These are phyloP conservation scores for Striga hermonthica DNA, from an alignment of 305 asterid species.

Conservation along the genomic window DNA sequence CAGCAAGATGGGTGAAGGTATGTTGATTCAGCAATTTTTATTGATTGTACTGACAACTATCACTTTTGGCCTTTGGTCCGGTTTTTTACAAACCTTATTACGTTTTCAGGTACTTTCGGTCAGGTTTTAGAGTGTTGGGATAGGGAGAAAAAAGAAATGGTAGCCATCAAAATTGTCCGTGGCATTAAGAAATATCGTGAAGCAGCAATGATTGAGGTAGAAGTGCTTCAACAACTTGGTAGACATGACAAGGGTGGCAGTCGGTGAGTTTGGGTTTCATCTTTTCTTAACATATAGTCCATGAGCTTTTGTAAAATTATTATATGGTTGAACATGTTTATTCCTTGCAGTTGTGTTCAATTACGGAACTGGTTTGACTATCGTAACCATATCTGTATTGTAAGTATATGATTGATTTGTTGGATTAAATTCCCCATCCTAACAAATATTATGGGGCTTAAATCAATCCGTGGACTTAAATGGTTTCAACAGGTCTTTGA, in stretches of 20 bases:
- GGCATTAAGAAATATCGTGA: conserved; percentile 83
- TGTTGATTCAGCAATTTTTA: not conserved
- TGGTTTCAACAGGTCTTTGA: conserved; percentile 96
- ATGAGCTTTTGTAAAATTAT: conserved; percentile 33
- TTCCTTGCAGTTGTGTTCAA: conserved; percentile 99
- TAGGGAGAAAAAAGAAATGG: conserved; percentile 75
- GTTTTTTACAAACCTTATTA: conserved; percentile 17
- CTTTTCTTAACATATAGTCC: not conserved
- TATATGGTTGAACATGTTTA: conserved; percentile 66
- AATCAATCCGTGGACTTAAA: conserved; percentile 61
- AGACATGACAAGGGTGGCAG: conserved; percentile 75
- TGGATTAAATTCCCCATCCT: conserved; percentile 75
- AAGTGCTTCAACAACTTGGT: conserved; percentile 82
- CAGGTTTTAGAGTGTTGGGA: conserved; percentile 96
- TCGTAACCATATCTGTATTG: conserved; percentile 99
- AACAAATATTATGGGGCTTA: conserved; percentile 60
- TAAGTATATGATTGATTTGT: conserved; percentile 80
- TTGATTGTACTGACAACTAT: not conserved
- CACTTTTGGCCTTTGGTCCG: not conserved
- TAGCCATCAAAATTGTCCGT: conserved; percentile 82
- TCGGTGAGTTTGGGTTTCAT: conserved; percentile 53
- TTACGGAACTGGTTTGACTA: conserved; percentile 99
- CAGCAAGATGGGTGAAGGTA: conserved; percentile 95
- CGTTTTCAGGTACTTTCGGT: conserved; percentile 66
- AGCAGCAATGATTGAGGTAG: conserved; percentile 92